Conservation (phyloP, 2,329 filamentous ascomycete species). For the Colletotrichum sublineola region DNA sequence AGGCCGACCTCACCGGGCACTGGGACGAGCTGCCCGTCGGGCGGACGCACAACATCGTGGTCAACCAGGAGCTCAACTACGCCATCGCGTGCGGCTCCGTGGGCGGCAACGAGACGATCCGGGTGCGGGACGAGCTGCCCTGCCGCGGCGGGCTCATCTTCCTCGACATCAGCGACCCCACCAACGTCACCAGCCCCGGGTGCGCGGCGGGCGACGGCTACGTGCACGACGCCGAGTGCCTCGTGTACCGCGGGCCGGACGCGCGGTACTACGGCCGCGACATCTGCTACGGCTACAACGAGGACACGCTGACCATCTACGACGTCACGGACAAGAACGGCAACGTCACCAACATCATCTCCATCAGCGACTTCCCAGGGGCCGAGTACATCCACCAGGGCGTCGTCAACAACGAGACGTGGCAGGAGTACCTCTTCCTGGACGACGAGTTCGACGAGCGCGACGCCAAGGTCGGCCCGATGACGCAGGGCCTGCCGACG, state of each 20-base stretch:
- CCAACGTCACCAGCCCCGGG: slow-evolving; percentile 66
- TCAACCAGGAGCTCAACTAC: slow-evolving; percentile 61
- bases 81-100: slow-evolving; percentile 58
- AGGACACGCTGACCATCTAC: slow-evolving; percentile 64
- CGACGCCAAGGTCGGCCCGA: slow-evolving; percentile 54
- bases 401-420: slow-evolving; percentile 60
- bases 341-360: slow-evolving; percentile 59
- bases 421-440: slow-evolving; percentile 58
- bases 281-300: slow-evolving; percentile 70
- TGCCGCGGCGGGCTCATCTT: slow-evolving; percentile 70
- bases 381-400: slow-evolving; percentile 68
- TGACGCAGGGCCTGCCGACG: slow-evolving; percentile 57
- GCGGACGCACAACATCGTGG: slow-evolving; percentile 62
- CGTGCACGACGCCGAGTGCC: slow-evolving; percentile 72
- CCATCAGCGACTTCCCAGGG: slow-evolving; percentile 65
- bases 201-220: slow-evolving; percentile 69
- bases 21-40: slow-evolving; percentile 56
- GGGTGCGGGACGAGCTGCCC: slow-evolving; percentile 39
- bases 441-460: slow-evolving; percentile 66
- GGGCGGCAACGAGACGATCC: slow-evolving; percentile 50
- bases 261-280: slow-evolving; percentile 59
- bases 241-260: slow-evolving; percentile 67
- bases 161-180: slow-evolving; percentile 67
- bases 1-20: slow-evolving; percentile 57
- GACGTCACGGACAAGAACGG: slow-evolving; percentile 64